Percentiles rank a stretch among this genome's conserved stretches.
Evolutionary conservation across 2,329 filamentous ascomycete genomes (phyloP).

Genomic region (Scortechinia acanthostroma): DNA sequence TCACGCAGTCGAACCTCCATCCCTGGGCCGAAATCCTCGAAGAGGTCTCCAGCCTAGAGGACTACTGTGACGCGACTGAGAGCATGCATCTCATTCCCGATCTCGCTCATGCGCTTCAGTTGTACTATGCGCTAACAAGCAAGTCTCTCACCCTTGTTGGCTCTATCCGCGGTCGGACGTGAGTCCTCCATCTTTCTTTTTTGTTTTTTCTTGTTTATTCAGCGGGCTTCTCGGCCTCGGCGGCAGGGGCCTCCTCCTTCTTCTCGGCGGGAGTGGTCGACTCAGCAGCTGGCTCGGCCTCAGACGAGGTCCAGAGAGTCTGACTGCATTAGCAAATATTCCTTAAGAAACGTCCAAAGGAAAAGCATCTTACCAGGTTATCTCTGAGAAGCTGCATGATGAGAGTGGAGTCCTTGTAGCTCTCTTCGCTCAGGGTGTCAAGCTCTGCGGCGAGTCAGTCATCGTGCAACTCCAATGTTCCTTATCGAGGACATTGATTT

Average conservation of each 20-base stretch:
- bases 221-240: slow-evolving; percentile 50
- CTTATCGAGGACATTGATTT: neutral
- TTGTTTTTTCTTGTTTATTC: slow-evolving; percentile 35
- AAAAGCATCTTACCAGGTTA: slow-evolving; percentile 71
- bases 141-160: neutral
- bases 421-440: slow-evolving; percentile 93
- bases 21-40: neutral
- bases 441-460: slow-evolving; percentile 53
- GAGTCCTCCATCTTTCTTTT: slow-evolving; percentile 1
- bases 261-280: slow-evolving; percentile 26
- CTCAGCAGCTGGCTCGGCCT: slow-evolving; percentile 73
- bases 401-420: slow-evolving; percentile 97
- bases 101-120: neutral
- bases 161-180: neutral
- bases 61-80: too few species aligned
- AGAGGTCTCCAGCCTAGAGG: too few species aligned
- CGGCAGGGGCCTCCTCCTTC: slow-evolving; percentile 47
- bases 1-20: neutral
- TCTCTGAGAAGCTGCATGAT: slow-evolving; percentile 98
- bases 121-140: neutral
- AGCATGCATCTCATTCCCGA: neutral
- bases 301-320: slow-evolving; percentile 99
- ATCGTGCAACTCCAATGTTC: too few species aligned
- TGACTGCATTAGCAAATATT: slow-evolving; percentile 27
- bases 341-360: too few species aligned